These are phyloP conservation scores for Trichoderma sp. DNA, from an alignment of 2,329 filamentous ascomycete species.

Conservation along the genomic window DNA sequence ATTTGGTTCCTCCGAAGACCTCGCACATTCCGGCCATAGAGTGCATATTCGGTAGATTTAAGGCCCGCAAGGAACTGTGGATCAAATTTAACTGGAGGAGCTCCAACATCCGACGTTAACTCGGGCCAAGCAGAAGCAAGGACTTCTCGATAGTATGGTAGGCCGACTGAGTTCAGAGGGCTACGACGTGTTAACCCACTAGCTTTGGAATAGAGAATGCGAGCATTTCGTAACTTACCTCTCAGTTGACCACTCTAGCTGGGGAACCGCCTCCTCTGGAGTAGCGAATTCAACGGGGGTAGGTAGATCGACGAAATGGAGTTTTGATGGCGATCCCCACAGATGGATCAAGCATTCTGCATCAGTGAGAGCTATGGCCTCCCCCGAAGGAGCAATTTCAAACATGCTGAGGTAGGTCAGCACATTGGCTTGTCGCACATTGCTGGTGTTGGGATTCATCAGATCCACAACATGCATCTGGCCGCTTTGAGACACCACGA, in stretches of 20 bases:
- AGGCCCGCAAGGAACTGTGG: constrained; percentile 64
- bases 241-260: constrained; percentile 68
- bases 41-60: constrained; percentile 69
- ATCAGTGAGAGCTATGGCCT: constrained; percentile 79
- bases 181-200: constrained; percentile 37
- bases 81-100: constrained; percentile 74
- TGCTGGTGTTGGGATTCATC: constrained; percentile 86
- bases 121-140: constrained; percentile 90
- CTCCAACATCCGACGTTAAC: constrained; percentile 79
- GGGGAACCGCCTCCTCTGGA: constrained; percentile 53
- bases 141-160: constrained; percentile 88
- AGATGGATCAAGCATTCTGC: constrained; percentile 75
- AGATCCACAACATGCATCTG: constrained; percentile 96
- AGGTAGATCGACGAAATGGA: constrained; percentile 80
- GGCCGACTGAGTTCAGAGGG: constrained; percentile 78
- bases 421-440: constrained; percentile 78
- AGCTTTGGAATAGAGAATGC: too few species aligned
- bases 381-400: constrained; percentile 83
- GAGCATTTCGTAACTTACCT: constrained; percentile 49
- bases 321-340: constrained; percentile 82
- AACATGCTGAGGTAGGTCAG: constrained; percentile 72
- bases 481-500: constrained; percentile 86
- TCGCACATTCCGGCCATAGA: constrained; percentile 73
- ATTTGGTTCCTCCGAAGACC: constrained; percentile 76
- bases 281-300: constrained; percentile 76